Conservation (phyloP, 2,329 filamentous ascomycete genomes). For the Ascocoryne sarcoides region DNA sequence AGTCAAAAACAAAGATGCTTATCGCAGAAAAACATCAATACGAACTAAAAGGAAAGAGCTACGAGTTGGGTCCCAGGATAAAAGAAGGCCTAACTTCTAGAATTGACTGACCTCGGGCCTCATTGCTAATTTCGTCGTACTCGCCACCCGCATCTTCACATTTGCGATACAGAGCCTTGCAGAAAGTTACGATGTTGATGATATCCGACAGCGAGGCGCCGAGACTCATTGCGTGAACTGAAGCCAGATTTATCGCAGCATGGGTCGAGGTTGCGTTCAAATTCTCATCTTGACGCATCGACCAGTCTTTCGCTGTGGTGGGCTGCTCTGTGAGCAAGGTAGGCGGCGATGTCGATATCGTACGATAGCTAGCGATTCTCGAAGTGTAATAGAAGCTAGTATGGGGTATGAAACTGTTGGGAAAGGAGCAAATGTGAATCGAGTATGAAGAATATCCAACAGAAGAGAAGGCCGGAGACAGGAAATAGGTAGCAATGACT, state of each 20-base stretch:
- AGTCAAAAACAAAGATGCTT: neutral
- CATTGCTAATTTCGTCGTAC: slow-evolving; percentile 40
- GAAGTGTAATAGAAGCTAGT: no score
- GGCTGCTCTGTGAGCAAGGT: neutral
- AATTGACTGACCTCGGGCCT: slow-evolving; percentile 33
- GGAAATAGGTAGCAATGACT: neutral
- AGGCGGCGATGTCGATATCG: neutral
- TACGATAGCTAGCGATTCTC: no score
- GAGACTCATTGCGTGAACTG: slow-evolving; percentile 23
- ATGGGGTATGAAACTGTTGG: no score
- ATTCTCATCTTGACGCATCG: no score
- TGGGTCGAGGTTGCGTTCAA: no score
- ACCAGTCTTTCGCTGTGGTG: no score
- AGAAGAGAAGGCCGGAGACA: neutral
- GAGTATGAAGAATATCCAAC: no score
- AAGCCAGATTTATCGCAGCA: no score
- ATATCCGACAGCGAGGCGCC: slow-evolving; percentile 33
- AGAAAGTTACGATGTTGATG: slow-evolving; percentile 46
- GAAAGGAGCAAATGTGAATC: no score
- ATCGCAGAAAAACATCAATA: neutral
- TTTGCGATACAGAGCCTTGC: slow-evolving; percentile 46
- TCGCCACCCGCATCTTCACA: slow-evolving; percentile 39
- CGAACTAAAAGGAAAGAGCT: no score
- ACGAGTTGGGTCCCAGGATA: no score
- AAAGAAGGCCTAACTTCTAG: no score